Percentiles rank a stretch among this genome's conserved stretches.
phyloP scores from a whole-genome alignment of 768 basidiomycete species.

The Omphalotus guepiniiformis region DNA sequence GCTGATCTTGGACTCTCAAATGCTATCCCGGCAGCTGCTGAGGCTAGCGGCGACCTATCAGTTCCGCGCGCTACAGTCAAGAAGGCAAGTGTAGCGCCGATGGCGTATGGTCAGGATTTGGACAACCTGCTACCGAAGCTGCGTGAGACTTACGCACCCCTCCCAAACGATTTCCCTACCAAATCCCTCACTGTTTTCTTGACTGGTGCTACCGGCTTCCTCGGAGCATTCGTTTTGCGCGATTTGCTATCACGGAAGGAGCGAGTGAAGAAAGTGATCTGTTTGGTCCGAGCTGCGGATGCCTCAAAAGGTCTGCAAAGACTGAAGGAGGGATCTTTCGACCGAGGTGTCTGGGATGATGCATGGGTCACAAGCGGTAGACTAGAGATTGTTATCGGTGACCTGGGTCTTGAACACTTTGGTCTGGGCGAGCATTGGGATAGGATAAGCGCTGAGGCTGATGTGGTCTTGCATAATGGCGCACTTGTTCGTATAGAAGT shows the following conservation, averaged over 20 bases:
- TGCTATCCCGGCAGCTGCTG: constrained; percentile 10
- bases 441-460: constrained; percentile 63
- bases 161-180: constrained; percentile 50
- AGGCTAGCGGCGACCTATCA: background rate
- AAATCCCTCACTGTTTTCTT: constrained; percentile 78
- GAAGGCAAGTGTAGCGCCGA: constrained; percentile 25
- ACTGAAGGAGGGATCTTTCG: constrained; percentile 64
- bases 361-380: constrained; percentile 65
- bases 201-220: constrained; percentile 95
- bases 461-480: constrained; percentile 90
- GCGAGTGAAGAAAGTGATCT: constrained; percentile 81
- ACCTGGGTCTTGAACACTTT: constrained; percentile 71
- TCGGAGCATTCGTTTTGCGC: constrained; percentile 87
- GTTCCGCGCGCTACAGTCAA: constrained; percentile 6
- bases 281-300: constrained; percentile 78
- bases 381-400: constrained; percentile 80
- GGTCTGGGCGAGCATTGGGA: constrained; percentile 72
- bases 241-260: constrained; percentile 64
- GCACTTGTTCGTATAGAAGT: constrained; percentile 91
- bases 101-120: constrained; percentile 80
- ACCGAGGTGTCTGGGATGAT: constrained; percentile 87
- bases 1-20: constrained; percentile 74
- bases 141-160: constrained; percentile 54
- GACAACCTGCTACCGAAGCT: constrained; percentile 57
- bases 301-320: constrained; percentile 61